Evolutionary conservation across 2,329 filamentous ascomycete genomes (phyloP), one percentile per base, ranked within the genome.

Genomic region (Penicillium hordei): DNA sequence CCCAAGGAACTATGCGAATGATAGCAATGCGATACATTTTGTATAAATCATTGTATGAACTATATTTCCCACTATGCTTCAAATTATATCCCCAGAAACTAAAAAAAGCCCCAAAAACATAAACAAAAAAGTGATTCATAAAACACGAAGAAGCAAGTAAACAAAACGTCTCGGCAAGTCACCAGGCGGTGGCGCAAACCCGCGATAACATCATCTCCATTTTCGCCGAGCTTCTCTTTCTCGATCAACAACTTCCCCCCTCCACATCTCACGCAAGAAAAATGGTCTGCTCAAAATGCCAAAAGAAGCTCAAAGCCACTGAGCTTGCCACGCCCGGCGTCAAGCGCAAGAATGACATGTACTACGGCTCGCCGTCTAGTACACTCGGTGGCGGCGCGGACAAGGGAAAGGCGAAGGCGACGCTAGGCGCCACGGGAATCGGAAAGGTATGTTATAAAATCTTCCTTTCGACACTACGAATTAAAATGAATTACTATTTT

Each of bases 271-370:
- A 39, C 48, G 9, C n/a, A 42, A 42, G 4, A 33, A 57, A 42
- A 49, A 87, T 87, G 86, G 86, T 88, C 58, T 88, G 86, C 77
- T 73, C 79, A 61, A 87, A 85, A 75, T 88, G 86, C 65, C 80
- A 86, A 66, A 86, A 86, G 72, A 80, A 83, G 52, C 75, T 82
- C 55, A 85, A 85, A 72, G 76, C 80, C 52, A 87, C 85, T 15
- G 79, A 82, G 13, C 81, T 88, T 56, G 85, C 83, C 60, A 88
- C 86, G 0, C 86, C 86, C 0, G 82, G 79, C 29, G 85, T 88
- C 60, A 88, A 88, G 74, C 86, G 85, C 75, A 88, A 86, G 78
- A 84, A 74, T 68, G 86, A 88, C 52, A 85, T 88, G 76, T 88
- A 87, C 71, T 82, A 85, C 66, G 85, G 85, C 48, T 87, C 85